These are phyloP conservation scores for Ampelomyces quisqualis DNA, from an alignment of 2,329 filamentous ascomycete species.

Conservation along the genomic window DNA sequence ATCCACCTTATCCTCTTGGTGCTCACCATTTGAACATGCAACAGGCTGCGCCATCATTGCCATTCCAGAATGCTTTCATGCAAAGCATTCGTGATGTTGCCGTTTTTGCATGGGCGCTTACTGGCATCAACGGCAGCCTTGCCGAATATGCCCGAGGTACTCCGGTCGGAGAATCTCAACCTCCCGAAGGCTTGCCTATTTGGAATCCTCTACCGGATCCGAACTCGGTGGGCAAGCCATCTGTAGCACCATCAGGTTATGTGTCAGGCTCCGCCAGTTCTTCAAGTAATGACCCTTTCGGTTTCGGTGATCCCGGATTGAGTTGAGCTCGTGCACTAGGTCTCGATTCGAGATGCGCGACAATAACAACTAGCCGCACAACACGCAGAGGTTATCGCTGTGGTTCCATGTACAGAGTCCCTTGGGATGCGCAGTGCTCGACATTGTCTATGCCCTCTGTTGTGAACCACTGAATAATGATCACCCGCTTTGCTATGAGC, in stretches of 20 bases:
- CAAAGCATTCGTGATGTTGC: slow-evolving; percentile 78
- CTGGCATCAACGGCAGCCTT: slow-evolving; percentile 76
- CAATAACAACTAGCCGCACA: too few species aligned
- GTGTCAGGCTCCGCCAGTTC: slow-evolving; percentile 36
- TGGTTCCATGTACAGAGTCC: too few species aligned
- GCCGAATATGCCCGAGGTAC: slow-evolving; percentile 63
- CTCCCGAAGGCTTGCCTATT: slow-evolving; percentile 60
- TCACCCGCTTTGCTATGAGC: too few species aligned
- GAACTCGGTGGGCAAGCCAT: slow-evolving; percentile 20
- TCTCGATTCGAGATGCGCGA: not conserved
- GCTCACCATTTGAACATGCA: slow-evolving; percentile 46
- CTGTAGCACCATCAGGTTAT: slow-evolving; percentile 39
- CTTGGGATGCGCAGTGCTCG: too few species aligned
- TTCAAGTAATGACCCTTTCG: slow-evolving; percentile 37
- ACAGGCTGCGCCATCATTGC: slow-evolving; percentile 52
- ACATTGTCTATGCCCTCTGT: too few species aligned
- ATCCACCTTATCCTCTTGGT: slow-evolving; percentile 38
- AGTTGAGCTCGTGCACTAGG: slow-evolving; percentile 12
- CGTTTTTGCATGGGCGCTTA: slow-evolving; percentile 82
- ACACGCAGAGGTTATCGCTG: too few species aligned
- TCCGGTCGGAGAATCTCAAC: slow-evolving; percentile 64
- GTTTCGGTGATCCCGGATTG: slow-evolving; percentile 42
- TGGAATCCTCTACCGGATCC: slow-evolving; percentile 50
- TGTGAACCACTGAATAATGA: too few species aligned
- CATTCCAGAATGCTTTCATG: slow-evolving; percentile 64